These are phyloP conservation scores for Phytomonas sp. DNA, from an alignment of 208 protist genomes.

Conservation along the genomic window DNA sequence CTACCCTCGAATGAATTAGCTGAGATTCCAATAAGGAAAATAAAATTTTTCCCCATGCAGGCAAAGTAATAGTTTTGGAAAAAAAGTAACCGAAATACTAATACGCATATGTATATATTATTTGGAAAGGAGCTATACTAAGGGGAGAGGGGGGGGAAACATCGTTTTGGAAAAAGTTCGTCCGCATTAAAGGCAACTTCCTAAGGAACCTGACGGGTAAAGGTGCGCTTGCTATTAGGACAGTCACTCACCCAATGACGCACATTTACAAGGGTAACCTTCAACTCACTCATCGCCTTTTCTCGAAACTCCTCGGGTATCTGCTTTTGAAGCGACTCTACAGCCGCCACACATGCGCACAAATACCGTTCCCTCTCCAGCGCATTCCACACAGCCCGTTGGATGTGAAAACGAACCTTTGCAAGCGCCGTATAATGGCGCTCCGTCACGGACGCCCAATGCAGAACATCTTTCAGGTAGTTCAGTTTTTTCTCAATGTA, in stretches of 20 bases:
- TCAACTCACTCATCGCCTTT: conserved; percentile 77
- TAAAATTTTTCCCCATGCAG: too few relatives aligned
- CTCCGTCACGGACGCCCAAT: conserved; percentile 71
- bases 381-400: conserved; percentile 82
- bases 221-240: conserved; percentile 85
- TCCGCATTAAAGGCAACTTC: neutral
- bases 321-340: conserved; percentile 66
- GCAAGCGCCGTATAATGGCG: conserved; percentile 68
- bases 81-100: conserved; percentile 8
- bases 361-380: conserved; percentile 85
- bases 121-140: neutral
- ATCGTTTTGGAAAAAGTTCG: neutral
- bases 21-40: too few relatives aligned
- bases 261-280: conserved; percentile 69
- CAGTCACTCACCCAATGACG: conserved; percentile 88
- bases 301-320: conserved; percentile 68
- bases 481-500: conserved; percentile 77
- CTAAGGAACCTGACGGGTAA: conserved; percentile 56
- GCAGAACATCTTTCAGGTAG: conserved; percentile 71
- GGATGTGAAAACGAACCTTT: conserved; percentile 71
- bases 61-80: conserved; percentile 2
- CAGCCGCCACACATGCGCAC: conserved; percentile 68
- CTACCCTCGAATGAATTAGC: too few relatives aligned
- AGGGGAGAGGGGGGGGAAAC: conserved; percentile 1
- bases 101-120: conserved; percentile 3